phyloP scores from a whole-genome alignment of 192 early-diverging fungal genomes.

The Paraglomus brasilianum region DNA sequence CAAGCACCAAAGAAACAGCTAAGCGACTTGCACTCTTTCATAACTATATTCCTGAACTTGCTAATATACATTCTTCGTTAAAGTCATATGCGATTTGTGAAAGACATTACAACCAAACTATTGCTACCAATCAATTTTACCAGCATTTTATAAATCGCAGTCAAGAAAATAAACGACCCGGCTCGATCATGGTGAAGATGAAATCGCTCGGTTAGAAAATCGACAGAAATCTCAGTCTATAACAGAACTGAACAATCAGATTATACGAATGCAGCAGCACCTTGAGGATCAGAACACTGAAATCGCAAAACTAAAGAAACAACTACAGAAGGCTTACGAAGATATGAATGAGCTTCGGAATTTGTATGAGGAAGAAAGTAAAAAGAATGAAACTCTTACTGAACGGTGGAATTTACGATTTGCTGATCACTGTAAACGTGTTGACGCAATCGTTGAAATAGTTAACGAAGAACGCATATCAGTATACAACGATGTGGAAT shows the following conservation, averaged over 20 bases:
- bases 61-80: no score
- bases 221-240: conserved; percentile 9
- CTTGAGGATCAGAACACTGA: not conserved
- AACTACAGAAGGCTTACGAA: not conserved
- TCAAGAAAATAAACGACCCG: no score
- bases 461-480: conserved; percentile 1
- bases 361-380: conserved; percentile 17
- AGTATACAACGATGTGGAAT: conserved; percentile 13
- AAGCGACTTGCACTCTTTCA: no score
- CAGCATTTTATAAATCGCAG: no score
- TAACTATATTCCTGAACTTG: no score
- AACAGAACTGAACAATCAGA: not conserved
- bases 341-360: not conserved
- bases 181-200: no score
- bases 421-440: conserved; percentile 14
- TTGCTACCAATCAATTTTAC: no score
- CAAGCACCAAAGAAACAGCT: not conserved
- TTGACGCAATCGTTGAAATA: conserved; percentile 12
- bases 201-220: not conserved
- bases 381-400: not conserved
- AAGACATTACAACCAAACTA: no score
- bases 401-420: conserved; percentile 17
- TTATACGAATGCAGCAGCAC: not conserved
- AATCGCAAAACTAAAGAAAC: conserved; percentile 14
- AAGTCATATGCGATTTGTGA: no score